A percentile compares a stretch with the other conserved stretches of the same genome.
Conservation (phyloP, 495 filamentous ascomycete species). For the Daldinia loculata region DNA sequence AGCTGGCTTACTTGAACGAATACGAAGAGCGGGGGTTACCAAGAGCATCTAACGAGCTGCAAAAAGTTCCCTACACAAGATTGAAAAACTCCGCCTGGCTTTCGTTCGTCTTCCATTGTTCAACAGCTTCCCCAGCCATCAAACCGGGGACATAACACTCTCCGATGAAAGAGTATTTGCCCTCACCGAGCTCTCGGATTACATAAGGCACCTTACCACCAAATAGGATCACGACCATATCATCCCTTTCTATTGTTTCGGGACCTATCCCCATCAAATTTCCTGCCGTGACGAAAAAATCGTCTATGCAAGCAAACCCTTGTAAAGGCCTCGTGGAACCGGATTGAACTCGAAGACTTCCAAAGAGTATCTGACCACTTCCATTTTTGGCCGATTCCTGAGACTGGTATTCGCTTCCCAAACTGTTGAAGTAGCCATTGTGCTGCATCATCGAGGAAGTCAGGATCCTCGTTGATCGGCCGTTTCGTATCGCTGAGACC, state of each 20-base stretch:
- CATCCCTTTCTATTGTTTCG: constrained; percentile 24
- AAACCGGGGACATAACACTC: constrained; percentile 30
- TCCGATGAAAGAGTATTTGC: constrained; percentile 28
- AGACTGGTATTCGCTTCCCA: constrained; percentile 16
- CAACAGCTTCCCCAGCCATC: constrained; percentile 31
- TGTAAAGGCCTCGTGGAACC: constrained; percentile 25
- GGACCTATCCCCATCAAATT: constrained; percentile 35
- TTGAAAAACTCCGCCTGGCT: constrained; percentile 26
- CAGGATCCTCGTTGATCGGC: constrained; percentile 16
- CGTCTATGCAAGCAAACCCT: constrained; percentile 21
- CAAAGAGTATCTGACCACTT: constrained; percentile 12
- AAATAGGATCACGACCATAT: constrained; percentile 25
- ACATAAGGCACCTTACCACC: constrained; percentile 33
- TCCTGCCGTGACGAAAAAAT: constrained; percentile 22
- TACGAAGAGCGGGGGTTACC: constrained; percentile 30
- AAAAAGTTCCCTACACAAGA: constrained; percentile 10
- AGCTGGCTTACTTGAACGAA: constrained; percentile 26
- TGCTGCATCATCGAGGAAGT: constrained; percentile 25
- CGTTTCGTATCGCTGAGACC: constrained; percentile 20
- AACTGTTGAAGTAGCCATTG: constrained; percentile 22
- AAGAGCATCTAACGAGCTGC: neutral
- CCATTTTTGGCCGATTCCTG: constrained; percentile 17
- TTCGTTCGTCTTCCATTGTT: constrained; percentile 18
- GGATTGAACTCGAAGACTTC: constrained; percentile 20
- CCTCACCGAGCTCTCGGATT: constrained; percentile 21